Base-by-base conservation (phyloP, 78 protist species). In the Dictyostelium brefeldianum region DNA sequence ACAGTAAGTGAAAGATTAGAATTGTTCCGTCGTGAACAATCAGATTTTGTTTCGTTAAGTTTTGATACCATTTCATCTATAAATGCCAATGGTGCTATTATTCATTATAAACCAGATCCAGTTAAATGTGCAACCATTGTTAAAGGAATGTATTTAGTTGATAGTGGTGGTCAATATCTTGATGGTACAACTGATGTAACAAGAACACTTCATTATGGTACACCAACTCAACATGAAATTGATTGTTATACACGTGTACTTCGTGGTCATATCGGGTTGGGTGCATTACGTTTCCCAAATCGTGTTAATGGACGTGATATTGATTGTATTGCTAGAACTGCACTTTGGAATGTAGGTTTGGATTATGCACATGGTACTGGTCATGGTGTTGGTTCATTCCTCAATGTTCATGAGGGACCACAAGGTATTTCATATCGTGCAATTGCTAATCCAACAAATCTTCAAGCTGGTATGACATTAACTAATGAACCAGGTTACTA, bases 181-280 rank as follows among this genome's bases (percentile, higher is more conserved):
- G 97, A 95, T 78, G 99, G 99, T 71, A 98, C 99, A 18, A 98
- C 99, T 14, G 99, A 98, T 85, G 97, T 97, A 25, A 98, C 99
- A n/a, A 78, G 99, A 17, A 98, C 99, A 7, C 29, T 95, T 27
- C 98, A 97, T 77, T 91, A 96, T 29, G 97, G 98, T 22, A 9
- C 0, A 43, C 98, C 99, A 27, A 81, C 97, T 14, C 95, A 56
- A 27, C 83, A 91, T 15, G 95, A 95, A 77, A 31, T 80, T 54
- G 78, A 90, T 54, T 85, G 97, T 79, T 98, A 64, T 80, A 97
- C 99, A 17, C 93, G 95, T 48, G 98, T 97, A 20, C 96, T 97
- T 74, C 79, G 95, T 83, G 97, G 99, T 3, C 97, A 98, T 95
- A 80, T 99, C 11, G 97, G 78, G 6, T 64, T 99, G 6, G 91